Evolutionary conservation across 2,329 filamentous ascomycete species (phyloP), one percentile per base, ranked within the genome.

Genomic region (Chrysoporthe cubensis): DNA sequence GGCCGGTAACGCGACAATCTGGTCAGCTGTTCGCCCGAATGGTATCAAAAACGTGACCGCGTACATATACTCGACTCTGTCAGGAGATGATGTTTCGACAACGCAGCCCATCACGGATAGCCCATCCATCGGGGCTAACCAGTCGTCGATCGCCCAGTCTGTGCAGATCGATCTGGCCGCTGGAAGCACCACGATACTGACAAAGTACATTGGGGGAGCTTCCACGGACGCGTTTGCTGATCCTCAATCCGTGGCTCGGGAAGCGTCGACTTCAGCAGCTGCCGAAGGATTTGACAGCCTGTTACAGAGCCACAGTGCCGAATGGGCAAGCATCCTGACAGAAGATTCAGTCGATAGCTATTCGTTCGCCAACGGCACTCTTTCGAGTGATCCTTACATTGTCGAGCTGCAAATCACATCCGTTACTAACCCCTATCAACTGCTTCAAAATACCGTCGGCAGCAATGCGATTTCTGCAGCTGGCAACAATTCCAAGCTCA

Each of bases 131-230:
- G 82, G 84, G 26, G 75, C 74, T 3, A 90, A 91, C 71, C 80
- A 81, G 13, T 90, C 89, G 0, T 90, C 89, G 0, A 87, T 92
- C 70, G 88, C 87, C 1, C 88, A 91, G 71, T 82, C 85, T 8
- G 83, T 87, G 56, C 76, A 80, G 11, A 81, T 90, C 40, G 79
- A 76, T 1, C 79, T 92, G 7, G 78, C 78, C 42, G 83, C 84
- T 2, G 85, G 86, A 1, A 74, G 85, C 71, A 82, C 83, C 0
- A 81, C 86, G 3, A 85, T 81, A 1, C 77, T 92, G 58, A 85
- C 83, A 59, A 93, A 93, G 73, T 92, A 85, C 71, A 83, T 93
- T 18, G 91, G 91, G 40, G 85, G 83, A 61, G 90, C 91, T 4
- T 91, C 90, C 1, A 85, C 85, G 0, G 91, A 93, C 76, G 90